phyloP scores from a whole-genome alignment of 495 filamentous ascomycete species.

The Xylaria intraflava region DNA sequence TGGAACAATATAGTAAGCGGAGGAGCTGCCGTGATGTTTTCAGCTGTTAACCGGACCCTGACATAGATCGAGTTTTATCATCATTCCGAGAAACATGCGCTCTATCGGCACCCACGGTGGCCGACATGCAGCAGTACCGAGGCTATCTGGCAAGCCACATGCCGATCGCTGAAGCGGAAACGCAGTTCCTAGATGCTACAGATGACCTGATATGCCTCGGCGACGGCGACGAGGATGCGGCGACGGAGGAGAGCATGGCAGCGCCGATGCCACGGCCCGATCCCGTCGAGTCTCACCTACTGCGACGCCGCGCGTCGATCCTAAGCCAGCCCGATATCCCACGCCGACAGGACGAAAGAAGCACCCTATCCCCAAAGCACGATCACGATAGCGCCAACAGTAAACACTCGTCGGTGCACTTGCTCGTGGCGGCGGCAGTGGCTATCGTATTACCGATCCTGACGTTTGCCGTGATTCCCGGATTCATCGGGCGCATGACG shows the following conservation, averaged over 20 bases:
- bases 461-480: conserved; percentile 49
- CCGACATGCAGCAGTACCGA: conserved; percentile 59
- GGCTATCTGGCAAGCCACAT: conserved; percentile 55
- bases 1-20: conserved; percentile 75
- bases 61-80: conserved; percentile 59
- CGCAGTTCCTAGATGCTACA: conserved; percentile 57
- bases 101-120: conserved; percentile 47
- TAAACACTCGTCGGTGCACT: conserved; percentile 17
- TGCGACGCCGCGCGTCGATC: conserved; percentile 14
- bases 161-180: conserved; percentile 61
- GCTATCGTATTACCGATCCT: conserved; percentile 53
- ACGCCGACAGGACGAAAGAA: conserved; percentile 15
- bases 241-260: conserved; percentile 5
- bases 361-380: neutral
- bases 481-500: conserved; percentile 49
- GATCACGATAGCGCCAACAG: neutral
- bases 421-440: conserved; percentile 49
- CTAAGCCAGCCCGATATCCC: conserved; percentile 17
- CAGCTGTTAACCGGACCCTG: conserved; percentile 5
- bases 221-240: conserved; percentile 17
- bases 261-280: conserved; percentile 18
- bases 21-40: conserved; percentile 4
- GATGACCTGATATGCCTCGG: conserved; percentile 59
- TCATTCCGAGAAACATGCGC: conserved; percentile 56
- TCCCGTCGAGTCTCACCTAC: conserved; percentile 6